Evolutionary conservation across 345 rosid genomes (phyloP).

Genomic region (Toxicodendron radicans): DNA sequence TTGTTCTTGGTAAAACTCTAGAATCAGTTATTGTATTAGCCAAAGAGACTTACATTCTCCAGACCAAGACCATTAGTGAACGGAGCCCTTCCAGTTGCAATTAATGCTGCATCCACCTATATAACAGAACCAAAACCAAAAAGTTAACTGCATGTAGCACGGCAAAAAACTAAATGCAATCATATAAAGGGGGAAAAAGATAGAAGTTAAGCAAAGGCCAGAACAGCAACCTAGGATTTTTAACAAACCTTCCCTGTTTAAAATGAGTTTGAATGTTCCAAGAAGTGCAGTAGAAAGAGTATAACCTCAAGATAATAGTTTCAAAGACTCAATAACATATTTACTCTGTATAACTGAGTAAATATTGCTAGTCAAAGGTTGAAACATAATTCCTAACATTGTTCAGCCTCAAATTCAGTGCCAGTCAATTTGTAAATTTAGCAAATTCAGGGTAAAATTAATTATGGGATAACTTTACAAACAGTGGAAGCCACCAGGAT

Average conservation of each 20-base stretch:
- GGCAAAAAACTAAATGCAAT: neutral
- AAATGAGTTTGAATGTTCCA: neutral
- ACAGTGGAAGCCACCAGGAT: neutral
- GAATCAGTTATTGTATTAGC: neutral
- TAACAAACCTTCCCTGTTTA: neutral
- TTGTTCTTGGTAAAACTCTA: slow-evolving; percentile 1
- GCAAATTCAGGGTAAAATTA: neutral
- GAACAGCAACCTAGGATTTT: neutral
- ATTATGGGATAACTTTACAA: neutral
- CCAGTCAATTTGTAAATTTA: neutral
- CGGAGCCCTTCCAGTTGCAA: slow-evolving; percentile 99
- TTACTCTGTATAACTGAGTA: no score
- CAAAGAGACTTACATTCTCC: slow-evolving; percentile 64
- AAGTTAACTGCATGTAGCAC: slow-evolving; percentile 1
- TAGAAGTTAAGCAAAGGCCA: slow-evolving; percentile 5
- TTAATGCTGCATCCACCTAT: slow-evolving; percentile 95
- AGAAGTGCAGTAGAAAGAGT: slow-evolving; percentile 1
- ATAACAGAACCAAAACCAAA: slow-evolving; percentile 24
- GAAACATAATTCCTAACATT: neutral
- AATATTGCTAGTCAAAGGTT: neutral
- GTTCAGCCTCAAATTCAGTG: neutral
- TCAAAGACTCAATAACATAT: neutral
- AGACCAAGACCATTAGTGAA: slow-evolving; percentile 96
- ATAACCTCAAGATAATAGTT: neutral
- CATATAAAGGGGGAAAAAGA: neutral